phyloP scores from a whole-genome alignment of 441 rosid genomes.

The Populus trichocarpa region DNA sequence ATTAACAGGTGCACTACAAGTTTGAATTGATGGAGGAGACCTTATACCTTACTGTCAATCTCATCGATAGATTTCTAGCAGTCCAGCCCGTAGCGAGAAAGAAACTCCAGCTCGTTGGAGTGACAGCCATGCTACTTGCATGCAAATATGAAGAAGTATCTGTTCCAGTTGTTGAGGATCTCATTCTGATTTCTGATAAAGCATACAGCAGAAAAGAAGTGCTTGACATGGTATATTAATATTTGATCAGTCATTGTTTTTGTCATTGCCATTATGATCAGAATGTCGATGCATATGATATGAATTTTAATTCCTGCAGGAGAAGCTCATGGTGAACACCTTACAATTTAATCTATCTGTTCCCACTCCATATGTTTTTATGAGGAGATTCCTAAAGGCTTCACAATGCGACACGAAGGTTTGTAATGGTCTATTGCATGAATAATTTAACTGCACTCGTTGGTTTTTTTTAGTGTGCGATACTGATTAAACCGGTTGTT shows the following conservation, averaged over 20 bases:
- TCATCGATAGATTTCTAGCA: conserved; percentile 87
- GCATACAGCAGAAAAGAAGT: conserved; percentile 78
- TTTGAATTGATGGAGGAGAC: conserved; percentile 89
- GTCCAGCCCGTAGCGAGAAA: conserved; percentile 61
- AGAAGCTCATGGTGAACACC: conserved; percentile 65
- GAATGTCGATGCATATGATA: background rate
- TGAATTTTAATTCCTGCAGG: conserved; percentile 38
- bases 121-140: conserved; percentile 88
- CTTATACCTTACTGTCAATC: conserved; percentile 78
- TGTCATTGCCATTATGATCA: background rate
- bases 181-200: conserved; percentile 81
- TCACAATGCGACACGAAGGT: conserved; percentile 81
- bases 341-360: conserved; percentile 78
- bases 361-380: conserved; percentile 88
- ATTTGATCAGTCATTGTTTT: background rate
- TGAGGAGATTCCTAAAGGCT: conserved; percentile 84
- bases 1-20: conserved; percentile 87
- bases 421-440: too few species aligned
- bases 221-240: conserved; percentile 63
- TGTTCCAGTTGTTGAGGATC: conserved; percentile 78
- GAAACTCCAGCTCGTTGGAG: conserved; percentile 91
- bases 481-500: conserved; percentile 5
- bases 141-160: conserved; percentile 99
- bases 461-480: background rate
- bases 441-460: background rate